Evolutionary conservation across 805 yeast species (phyloP), one percentile per base, ranked within the genome.

Genomic region (Yamadazyma sp.): DNA sequence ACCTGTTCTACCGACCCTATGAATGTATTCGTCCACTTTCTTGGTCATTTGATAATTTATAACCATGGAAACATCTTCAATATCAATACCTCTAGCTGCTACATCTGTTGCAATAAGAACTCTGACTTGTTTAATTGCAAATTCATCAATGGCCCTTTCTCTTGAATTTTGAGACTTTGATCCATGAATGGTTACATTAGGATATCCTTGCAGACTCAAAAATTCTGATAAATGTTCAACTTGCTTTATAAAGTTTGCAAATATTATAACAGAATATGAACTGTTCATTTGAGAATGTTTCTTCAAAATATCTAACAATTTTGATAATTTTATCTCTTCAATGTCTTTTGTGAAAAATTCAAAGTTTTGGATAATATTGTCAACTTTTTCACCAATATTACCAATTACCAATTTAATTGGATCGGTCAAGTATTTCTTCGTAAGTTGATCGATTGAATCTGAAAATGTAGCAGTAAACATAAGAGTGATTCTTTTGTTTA

Each of bases 381-480:
- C 86, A 17, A 73, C 78, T 2, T 83, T 81, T 35, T 75, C 76
- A 7, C 82, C 82, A 4, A 77, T 68, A 16, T 71, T 71, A 6
- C 95, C 95, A 30, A 91, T 73, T 23, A 75, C 73, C 3, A 84
- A 76, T 23, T 69, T 71, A 0, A 75, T 82, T 0, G 95, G 89
- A 4, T 71, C 59, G 0, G 57, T 51, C 31, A 89, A 62, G 51
- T 84, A 86, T 13, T 70, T 69, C n/a, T 65, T 56, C 0, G 93
- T 77, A 31, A 91, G 58, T 34, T 68, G 70, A 51, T 84, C 87
- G 27, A 88, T 80, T 1, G 77, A 70, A 0, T 79, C 72, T 0
- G 95, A 84, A 78, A 91, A 80, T 0, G 98, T 93, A 0, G 98
- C 98, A 0, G 97, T 86, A 58, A 86, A 91, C 96, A 91, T 84